Base-by-base conservation (phyloP, 257 asterid genomes). In the Euphrasia confusa region DNA sequence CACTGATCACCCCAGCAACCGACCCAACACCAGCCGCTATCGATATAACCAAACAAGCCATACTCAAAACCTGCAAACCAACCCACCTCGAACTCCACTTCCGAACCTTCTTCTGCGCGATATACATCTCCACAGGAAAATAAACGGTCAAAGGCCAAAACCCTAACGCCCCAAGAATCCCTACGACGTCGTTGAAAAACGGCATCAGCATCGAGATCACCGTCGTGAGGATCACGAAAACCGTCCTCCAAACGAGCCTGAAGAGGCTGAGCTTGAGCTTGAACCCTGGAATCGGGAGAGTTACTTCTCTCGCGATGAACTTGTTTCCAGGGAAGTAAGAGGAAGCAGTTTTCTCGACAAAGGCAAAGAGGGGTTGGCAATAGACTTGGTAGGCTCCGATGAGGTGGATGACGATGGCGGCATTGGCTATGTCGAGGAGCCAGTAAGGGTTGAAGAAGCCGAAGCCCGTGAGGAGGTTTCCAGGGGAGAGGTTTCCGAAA, bases 71-170 rank as follows among this genome's bases (percentile, higher is more conserved):
- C 66, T 88, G 88, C 1, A 88, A 52, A 61, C 86, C 67, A 0
- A 81, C 42, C 96, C 97, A 90, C 47, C 73, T 81, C 0, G 81
- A 48, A 55, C 97, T 83, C 97, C 95, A 84, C 47, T 72, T 87
- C 6, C 79, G 84, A 6, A 88, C 82, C 81, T 74, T 73, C 72
- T 71, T 82, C 59, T 83, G 94, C 11, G 11, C 83, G 14, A 90
- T 81, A 73, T 90, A 88, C 95, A 90, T 90, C 71, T 90, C 97
- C 33, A 90, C 93, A 0, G 97, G 97, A 71, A 81, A 90, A 61
- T 87, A 90, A 0, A 90, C 95, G 0, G 98, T 90, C 0, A 87
- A 68, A 0, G 98, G 98, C 98, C 98, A 90, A 35, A 90, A 87
- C 5, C 95, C 96, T 37, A 90, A 70, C 0, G 98, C 96, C 3